Conservation (phyloP, 2,329 filamentous ascomycete species). For the Paecilomyces dactylethromorphus region DNA sequence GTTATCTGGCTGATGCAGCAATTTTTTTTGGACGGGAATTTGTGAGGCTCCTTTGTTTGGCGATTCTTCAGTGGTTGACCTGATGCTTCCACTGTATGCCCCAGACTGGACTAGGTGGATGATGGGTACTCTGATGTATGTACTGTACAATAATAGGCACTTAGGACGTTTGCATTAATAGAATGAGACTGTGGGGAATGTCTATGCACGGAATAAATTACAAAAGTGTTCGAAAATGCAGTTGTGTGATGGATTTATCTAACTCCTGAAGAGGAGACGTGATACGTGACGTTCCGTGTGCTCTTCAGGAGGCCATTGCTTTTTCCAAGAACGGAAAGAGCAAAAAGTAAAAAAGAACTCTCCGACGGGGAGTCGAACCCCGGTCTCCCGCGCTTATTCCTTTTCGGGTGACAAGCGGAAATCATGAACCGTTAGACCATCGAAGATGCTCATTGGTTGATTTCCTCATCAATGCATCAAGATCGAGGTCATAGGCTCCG, state of each 20-base stretch:
- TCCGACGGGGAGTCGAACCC: conserved; percentile 15
- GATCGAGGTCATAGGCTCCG: background rate
- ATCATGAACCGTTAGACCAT: background rate
- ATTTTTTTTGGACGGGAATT: background rate
- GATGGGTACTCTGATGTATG: background rate
- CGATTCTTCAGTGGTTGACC: background rate
- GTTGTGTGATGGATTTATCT: background rate
- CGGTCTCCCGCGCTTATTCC: conserved; percentile 15
- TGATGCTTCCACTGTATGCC: background rate
- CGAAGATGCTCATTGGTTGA: background rate
- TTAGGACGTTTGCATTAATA: background rate
- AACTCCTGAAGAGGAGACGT: background rate
- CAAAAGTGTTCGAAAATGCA: background rate
- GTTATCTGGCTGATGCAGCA: background rate
- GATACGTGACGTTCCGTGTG: too few species aligned
- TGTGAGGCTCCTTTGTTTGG: background rate
- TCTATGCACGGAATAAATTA: background rate
- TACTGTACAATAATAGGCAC: background rate
- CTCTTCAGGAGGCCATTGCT: background rate
- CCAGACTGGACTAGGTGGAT: background rate
- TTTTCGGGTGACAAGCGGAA: background rate
- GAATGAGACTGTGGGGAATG: background rate
- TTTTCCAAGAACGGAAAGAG: background rate
- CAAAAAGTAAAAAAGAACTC: background rate
- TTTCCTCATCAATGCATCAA: too few species aligned